A percentile compares a stretch with the other conserved stretches of the same genome.
Evolutionary conservation across 2,329 filamentous ascomycete species (phyloP).

Genomic region (Bimuria novae-zelandiae): DNA sequence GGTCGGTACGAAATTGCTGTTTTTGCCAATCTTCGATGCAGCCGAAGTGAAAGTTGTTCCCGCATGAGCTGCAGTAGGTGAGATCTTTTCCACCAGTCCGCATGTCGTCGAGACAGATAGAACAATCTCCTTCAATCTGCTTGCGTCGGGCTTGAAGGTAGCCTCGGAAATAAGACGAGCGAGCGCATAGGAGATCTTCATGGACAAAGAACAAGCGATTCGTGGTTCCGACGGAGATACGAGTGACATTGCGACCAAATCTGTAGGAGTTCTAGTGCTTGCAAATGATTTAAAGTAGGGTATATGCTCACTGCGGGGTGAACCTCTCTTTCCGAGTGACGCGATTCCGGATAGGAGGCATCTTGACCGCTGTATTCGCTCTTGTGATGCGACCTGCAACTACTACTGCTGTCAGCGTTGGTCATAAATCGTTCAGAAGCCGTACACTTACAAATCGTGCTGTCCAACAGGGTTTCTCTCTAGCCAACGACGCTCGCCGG

Average conservation of each 20-base stretch:
- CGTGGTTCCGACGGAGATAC: constrained; percentile 3
- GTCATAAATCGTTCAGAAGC: not conserved
- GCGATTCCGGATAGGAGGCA: not conserved
- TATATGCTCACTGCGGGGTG: not conserved
- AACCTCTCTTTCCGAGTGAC: not conserved
- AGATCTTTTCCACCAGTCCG: not conserved
- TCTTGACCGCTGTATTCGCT: not conserved
- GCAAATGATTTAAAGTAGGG: not conserved
- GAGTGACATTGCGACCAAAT: constrained; percentile 3
- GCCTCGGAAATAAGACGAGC: constrained; percentile 20
- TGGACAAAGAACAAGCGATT: constrained; percentile 22
- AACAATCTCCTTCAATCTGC: constrained; percentile 17
- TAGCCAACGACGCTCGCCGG: too few relatives aligned
- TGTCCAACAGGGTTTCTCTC: too few relatives aligned
- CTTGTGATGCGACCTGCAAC: not conserved
- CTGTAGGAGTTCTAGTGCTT: not conserved
- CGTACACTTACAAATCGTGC: too few relatives aligned
- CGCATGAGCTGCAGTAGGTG: constrained; percentile 13
- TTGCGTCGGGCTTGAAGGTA: constrained; percentile 22
- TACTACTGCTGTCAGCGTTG: not conserved
- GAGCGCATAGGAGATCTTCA: constrained; percentile 25
- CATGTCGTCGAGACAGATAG: constrained; percentile 16
- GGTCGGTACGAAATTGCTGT: not conserved
- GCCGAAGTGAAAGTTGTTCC: constrained; percentile 15
- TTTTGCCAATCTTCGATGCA: constrained; percentile 9